Evolutionary conservation across 225 moss, liverwort and hornwort species (phyloP).

Genomic region (Rhytidiadelphus loreus): DNA sequence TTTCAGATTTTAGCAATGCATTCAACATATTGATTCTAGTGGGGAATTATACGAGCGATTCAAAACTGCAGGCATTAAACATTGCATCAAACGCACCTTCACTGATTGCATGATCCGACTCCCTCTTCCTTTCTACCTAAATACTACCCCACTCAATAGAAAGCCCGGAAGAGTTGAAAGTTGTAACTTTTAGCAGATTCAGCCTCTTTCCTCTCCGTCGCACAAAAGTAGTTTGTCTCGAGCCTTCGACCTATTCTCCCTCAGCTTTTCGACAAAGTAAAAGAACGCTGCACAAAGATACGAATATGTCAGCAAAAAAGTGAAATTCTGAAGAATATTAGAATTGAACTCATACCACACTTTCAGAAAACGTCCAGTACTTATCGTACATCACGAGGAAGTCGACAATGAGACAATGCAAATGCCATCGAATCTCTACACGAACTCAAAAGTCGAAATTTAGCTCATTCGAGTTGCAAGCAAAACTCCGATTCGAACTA

Average conservation of each 20-base stretch:
- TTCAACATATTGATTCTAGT: not conserved
- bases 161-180: not conserved
- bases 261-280: conserved; percentile 74
- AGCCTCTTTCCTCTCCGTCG: not conserved
- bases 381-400: not conserved
- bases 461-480: not conserved
- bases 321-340: not conserved
- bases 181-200: conserved; percentile 2
- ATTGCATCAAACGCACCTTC: not conserved
- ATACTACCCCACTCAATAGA: not conserved
- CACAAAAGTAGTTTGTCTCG: conserved; percentile 2
- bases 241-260: conserved; percentile 24
- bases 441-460: not conserved
- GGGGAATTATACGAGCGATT: not conserved
- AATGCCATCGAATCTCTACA: not conserved
- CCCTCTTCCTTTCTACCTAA: not conserved
- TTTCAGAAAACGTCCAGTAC: not conserved
- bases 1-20: not conserved
- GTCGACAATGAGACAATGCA: not conserved
- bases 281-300: conserved; percentile 51
- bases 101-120: not conserved
- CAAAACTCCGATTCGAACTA: not conserved
- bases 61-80: not conserved
- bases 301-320: conserved; percentile 4
- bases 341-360: not conserved